Conservation (phyloP, 768 basidiomycete genomes). For the Serendipita sp. region DNA sequence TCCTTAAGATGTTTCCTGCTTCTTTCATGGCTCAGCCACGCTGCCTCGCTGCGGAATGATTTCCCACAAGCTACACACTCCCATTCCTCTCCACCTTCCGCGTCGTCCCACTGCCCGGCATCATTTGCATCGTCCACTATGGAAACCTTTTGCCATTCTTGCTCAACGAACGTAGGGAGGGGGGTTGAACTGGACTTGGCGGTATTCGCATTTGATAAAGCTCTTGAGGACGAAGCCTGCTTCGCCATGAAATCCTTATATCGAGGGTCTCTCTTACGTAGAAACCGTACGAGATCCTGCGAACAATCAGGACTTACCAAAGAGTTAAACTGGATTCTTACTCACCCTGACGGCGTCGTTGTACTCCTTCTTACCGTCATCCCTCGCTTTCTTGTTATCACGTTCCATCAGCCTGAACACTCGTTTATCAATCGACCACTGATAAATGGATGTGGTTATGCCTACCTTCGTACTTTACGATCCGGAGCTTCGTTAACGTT, state of each 20-base stretch:
- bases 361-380: slow-evolving; percentile 77
- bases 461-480: slow-evolving; percentile 59
- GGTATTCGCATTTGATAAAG: slow-evolving; percentile 18
- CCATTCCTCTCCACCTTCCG: slow-evolving; percentile 61
- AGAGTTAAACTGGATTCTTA: slow-evolving; percentile 7
- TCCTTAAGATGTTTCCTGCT: slow-evolving; percentile 89
- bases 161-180: slow-evolving; percentile 45
- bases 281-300: slow-evolving; percentile 56
- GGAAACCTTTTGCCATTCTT: slow-evolving; percentile 70
- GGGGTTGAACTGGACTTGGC: slow-evolving; percentile 19
- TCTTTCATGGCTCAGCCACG: slow-evolving; percentile 91
- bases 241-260: slow-evolving; percentile 46
- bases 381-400: slow-evolving; percentile 84
- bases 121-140: slow-evolving; percentile 33
- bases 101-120: slow-evolving; percentile 50
- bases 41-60: slow-evolving; percentile 75
- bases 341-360: slow-evolving; percentile 78
- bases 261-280: slow-evolving; percentile 79
- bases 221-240: slow-evolving; percentile 22
- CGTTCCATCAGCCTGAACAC: slow-evolving; percentile 68
- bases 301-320: neutral
- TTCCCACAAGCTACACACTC: slow-evolving; percentile 94
- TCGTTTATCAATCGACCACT: neutral
- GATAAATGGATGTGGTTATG: neutral
- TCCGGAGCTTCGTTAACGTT: slow-evolving; percentile 74